Conservation (phyloP, 1,139 yeast species). For the Lodderomyces orthopsilosis region DNA sequence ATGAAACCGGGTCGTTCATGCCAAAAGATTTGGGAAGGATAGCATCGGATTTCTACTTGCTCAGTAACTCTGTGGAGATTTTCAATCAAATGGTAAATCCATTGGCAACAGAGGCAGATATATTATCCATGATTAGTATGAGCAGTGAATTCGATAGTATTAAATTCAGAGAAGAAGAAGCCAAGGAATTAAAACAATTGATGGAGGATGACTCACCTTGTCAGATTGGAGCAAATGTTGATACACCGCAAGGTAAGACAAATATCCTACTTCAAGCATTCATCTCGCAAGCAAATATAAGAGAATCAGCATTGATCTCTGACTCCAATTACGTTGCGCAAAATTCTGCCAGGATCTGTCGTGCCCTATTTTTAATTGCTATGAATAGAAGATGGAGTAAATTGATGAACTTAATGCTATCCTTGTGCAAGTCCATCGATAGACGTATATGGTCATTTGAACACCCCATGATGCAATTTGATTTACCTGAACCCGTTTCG, state of each 20-base stretch:
- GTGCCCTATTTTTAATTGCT: constrained; percentile 86
- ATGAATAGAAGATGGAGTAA: constrained; percentile 88
- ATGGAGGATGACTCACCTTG: constrained; percentile 67
- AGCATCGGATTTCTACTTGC: constrained; percentile 88
- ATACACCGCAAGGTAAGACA: constrained; percentile 81
- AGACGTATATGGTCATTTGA: constrained; percentile 84
- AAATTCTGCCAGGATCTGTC: constrained; percentile 86
- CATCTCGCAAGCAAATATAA: constrained; percentile 70
- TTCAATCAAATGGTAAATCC: constrained; percentile 86
- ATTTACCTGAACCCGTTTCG: constrained; percentile 64
- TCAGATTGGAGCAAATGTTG: constrained; percentile 77
- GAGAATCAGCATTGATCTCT: constrained; percentile 78
- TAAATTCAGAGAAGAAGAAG: constrained; percentile 85
- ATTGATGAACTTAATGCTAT: constrained; percentile 68
- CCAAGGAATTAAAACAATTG: constrained; percentile 63
- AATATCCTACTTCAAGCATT: constrained; percentile 84
- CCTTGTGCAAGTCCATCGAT: constrained; percentile 84
- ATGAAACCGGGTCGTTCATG: constrained; percentile 71
- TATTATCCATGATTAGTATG: constrained; percentile 84
- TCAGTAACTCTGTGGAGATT: constrained; percentile 82
- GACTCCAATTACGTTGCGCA: constrained; percentile 95
- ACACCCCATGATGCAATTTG: constrained; percentile 89
- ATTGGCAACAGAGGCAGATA: constrained; percentile 87
- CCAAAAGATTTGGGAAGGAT: constrained; percentile 91
- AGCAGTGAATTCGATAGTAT: constrained; percentile 93